A percentile compares a stretch with the other conserved stretches of the same genome.
These are phyloP conservation scores for Claviceps pazoutovae DNA, from an alignment of 2,329 filamentous ascomycete genomes.

Conservation along the genomic window DNA sequence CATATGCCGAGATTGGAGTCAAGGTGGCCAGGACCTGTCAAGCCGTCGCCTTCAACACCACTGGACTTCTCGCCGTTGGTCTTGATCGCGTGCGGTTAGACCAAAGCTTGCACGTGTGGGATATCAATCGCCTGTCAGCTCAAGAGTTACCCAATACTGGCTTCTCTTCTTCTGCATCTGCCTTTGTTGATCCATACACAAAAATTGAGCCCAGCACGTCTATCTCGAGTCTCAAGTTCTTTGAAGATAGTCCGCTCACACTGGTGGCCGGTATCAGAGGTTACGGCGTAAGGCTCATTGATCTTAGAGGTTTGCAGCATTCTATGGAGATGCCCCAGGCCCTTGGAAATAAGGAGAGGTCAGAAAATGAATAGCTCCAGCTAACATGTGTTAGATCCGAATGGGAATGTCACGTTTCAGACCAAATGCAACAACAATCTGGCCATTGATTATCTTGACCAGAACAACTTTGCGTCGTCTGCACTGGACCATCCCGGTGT, in stretches of 20 bases:
- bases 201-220: constrained; percentile 53
- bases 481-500: constrained; percentile 61
- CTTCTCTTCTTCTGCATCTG: constrained; percentile 33
- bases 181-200: constrained; percentile 42
- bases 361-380: background rate
- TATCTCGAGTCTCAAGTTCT: constrained; percentile 75
- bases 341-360: background rate
- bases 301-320: constrained; percentile 50
- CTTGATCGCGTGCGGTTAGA: constrained; percentile 72
- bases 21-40: constrained; percentile 69
- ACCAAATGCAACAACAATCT: constrained; percentile 58
- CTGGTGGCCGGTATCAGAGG: constrained; percentile 64
- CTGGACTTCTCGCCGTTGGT: constrained; percentile 60
- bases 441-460: constrained; percentile 64
- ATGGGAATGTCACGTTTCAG: constrained; percentile 42
- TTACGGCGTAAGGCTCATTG: constrained; percentile 62
- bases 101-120: constrained; percentile 70
- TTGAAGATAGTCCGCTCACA: constrained; percentile 60
- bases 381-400: constrained; percentile 26
- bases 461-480: constrained; percentile 75
- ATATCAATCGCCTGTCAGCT: constrained; percentile 49
- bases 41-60: constrained; percentile 64
- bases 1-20: constrained; percentile 50
- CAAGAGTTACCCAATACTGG: constrained; percentile 33
- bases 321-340: background rate